These are phyloP conservation scores for Backusella luteola DNA, from an alignment of 192 early-diverging fungal species.

Conservation along the genomic window DNA sequence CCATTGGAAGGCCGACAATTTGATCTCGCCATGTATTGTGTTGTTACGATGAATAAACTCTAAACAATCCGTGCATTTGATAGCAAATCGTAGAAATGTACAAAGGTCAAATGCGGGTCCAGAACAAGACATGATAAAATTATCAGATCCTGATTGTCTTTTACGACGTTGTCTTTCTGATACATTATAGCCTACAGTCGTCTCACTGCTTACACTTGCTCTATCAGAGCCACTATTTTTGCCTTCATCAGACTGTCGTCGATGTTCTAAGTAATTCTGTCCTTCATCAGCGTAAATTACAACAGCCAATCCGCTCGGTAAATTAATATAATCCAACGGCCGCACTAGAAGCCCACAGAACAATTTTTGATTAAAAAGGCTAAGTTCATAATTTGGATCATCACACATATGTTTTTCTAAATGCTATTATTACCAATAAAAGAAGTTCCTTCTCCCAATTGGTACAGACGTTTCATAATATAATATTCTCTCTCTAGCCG, in stretches of 20 bases:
- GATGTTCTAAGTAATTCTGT: conserved; percentile 14
- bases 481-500: conserved; percentile 30
- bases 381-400: neutral
- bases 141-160: neutral
- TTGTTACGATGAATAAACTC: conserved; percentile 35
- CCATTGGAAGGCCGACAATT: conserved; percentile 26
- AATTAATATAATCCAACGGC: conserved; percentile 24
- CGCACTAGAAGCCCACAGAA: conserved; percentile 15
- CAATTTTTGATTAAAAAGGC: neutral
- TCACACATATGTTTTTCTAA: neutral
- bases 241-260: conserved; percentile 11
- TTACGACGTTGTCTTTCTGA: neutral
- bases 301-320: conserved; percentile 23
- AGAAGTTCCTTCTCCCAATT: conserved; percentile 24
- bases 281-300: conserved; percentile 30
- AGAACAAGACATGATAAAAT: neutral
- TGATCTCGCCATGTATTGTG: conserved; percentile 31
- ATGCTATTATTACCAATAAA: conserved; percentile 24
- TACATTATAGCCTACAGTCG: neutral
- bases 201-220: neutral
- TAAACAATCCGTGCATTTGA: conserved; percentile 29
- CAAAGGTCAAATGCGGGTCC: conserved; percentile 21
- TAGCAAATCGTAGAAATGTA: conserved; percentile 34
- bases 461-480: conserved; percentile 25
- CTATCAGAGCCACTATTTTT: neutral